Evolutionary conservation across 2,329 filamentous ascomycete species (phyloP), one percentile per base, ranked within the genome.

Genomic region (Fusarium setosum): DNA sequence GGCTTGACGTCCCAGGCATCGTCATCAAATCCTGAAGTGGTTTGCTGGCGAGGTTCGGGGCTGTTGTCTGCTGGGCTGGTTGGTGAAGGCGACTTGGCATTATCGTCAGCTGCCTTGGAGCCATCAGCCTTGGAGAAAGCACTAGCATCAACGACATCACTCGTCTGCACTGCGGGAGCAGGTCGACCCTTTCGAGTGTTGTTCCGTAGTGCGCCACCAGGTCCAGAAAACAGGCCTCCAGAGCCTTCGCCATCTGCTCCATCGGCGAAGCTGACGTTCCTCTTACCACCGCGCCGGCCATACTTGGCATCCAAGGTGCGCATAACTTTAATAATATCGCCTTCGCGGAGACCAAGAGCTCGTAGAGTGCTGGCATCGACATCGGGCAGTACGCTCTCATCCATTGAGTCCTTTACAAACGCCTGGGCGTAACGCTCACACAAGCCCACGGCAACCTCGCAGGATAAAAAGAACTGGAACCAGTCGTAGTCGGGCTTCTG

Each of bases 1-100:
- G 93, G 92, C 80, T 97, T 97, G 48, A 97, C 91, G 72, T 96
- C 93, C 96, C 96, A 99, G 9, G 96, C 96, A 81, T 98, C 93
- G 73, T 98, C 96, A 50, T 99, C 96, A 73, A 98, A 98, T 4
- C 93, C 93, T 59, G 83, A 81, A 24, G 69, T 68, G 13, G 61
- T 23, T 34, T 61, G 37, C 54, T 61, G 65, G 24, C 65, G 68
- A 50, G 68, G 56, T 49, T 74, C 75, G 34, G 73, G 68, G 12
- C 62, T 60, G 73, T 77, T 60, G 73, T 76, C 61, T 72, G 77
- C 31, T 5, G 72, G 60, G 49, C 72, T 73, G 15, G 62, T 53
- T 5, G 68, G 56, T 17, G 67, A 35, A 21, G 71, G 56, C 6
- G 72, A 72, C 26, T 67, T 70, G 37, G 63, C 51, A 8, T 62